These are phyloP conservation scores for Scenedesmus sp. DNA, from an alignment of 163 green algal species.

Conservation along the genomic window DNA sequence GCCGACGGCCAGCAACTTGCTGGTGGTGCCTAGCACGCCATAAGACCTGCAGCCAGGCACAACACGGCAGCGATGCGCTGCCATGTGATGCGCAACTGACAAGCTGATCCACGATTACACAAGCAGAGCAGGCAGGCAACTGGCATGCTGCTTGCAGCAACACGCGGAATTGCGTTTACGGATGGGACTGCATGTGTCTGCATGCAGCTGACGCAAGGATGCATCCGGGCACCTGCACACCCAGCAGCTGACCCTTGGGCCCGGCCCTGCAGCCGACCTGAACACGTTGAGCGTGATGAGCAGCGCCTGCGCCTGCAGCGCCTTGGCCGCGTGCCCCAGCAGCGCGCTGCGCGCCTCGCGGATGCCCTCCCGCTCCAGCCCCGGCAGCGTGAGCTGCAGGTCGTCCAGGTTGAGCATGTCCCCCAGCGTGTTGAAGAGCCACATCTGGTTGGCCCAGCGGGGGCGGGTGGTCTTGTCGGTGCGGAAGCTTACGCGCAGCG, in stretches of 20 bases:
- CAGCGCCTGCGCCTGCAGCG: constrained; percentile 61
- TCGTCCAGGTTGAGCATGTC: constrained; percentile 75
- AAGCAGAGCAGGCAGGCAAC: not conserved
- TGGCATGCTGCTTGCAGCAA: not conserved
- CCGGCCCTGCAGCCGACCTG: constrained; percentile 27
- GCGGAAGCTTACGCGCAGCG: constrained; percentile 67
- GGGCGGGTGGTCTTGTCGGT: constrained; percentile 58
- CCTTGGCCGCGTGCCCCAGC: constrained; percentile 38
- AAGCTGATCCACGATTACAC: not conserved
- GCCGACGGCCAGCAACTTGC: constrained; percentile 57
- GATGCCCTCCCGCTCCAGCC: constrained; percentile 62
- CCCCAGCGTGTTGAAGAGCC: constrained; percentile 59
- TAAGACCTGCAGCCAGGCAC: constrained; percentile 34
- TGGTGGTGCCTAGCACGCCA: constrained; percentile 63
- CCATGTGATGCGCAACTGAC: not conserved
- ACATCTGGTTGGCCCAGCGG: constrained; percentile 56
- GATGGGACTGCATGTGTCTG: too few relatives aligned
- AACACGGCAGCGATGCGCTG: not conserved
- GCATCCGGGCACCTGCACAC: too few relatives aligned
- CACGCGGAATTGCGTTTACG: too few relatives aligned
- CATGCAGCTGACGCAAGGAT: too few relatives aligned
- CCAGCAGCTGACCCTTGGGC: not conserved
- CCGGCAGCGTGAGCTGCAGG: constrained; percentile 68
- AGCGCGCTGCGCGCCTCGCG: constrained; percentile 49
- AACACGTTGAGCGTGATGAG: constrained; percentile 64